Evolutionary conservation across 2,329 filamentous ascomycete genomes (phyloP).

Genomic region (Fusarium gaditjirri): DNA sequence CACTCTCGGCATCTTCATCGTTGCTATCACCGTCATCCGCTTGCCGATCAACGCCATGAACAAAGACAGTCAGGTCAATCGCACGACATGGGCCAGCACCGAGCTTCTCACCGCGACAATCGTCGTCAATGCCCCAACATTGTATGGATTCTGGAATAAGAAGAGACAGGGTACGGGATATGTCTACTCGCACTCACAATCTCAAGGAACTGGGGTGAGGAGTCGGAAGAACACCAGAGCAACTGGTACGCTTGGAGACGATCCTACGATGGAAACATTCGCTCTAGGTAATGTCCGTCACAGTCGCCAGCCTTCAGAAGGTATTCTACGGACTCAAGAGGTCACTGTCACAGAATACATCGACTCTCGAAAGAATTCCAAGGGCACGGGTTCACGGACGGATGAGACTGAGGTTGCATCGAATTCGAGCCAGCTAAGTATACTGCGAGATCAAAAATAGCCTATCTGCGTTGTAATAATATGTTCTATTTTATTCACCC

Average conservation of each 20-base stretch:
- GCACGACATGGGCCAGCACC: constrained; percentile 52
- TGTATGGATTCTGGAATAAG: constrained; percentile 51
- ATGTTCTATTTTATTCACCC: background rate
- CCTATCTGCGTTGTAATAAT: background rate
- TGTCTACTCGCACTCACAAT: background rate
- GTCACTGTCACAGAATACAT: background rate
- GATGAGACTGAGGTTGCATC: background rate
- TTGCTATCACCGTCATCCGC: constrained; percentile 52
- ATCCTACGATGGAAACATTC: background rate
- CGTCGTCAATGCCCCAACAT: constrained; percentile 53
- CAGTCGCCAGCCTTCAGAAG: background rate
- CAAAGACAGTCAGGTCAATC: constrained; percentile 49
- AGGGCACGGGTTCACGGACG: background rate
- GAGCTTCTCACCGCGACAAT: constrained; percentile 49
- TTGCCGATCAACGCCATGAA: constrained; percentile 51
- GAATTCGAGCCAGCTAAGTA: background rate
- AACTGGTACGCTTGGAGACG: background rate
- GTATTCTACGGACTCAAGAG: background rate
- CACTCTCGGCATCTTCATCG: constrained; percentile 53
- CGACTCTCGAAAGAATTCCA: background rate
- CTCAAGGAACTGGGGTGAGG: background rate
- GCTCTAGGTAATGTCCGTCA: background rate
- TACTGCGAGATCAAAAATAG: background rate
- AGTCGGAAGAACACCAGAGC: background rate
- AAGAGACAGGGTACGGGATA: background rate